Conservation (phyloP, 2,329 filamentous ascomycete species). For the Raffaelea albimanens region DNA sequence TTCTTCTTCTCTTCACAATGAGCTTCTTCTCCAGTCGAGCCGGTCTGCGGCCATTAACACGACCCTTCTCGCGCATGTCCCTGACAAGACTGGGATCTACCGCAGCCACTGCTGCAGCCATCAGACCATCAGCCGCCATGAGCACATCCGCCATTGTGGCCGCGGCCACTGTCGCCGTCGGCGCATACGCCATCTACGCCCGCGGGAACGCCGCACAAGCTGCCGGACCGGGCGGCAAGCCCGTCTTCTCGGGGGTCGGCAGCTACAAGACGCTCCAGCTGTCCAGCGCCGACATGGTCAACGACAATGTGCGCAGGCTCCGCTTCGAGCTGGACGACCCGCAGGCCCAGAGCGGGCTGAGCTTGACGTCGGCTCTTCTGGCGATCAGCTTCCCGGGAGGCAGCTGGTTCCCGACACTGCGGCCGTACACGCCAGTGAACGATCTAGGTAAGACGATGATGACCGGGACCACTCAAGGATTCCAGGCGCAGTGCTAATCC, state of each 20-base stretch:
- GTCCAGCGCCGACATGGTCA: conserved; percentile 41
- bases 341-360: conserved; percentile 36
- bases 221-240: conserved; percentile 8
- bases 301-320: conserved; percentile 49
- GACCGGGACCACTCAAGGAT: too few relatives aligned
- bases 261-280: conserved; percentile 37
- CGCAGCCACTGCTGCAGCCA: conserved; percentile 1
- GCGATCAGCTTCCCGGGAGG: conserved; percentile 50
- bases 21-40: neutral
- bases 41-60: neutral
- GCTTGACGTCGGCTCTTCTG: conserved; percentile 46
- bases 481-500: too few relatives aligned
- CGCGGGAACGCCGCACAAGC: conserved; percentile 7
- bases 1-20: neutral
- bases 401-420: conserved; percentile 46
- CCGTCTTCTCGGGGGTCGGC: conserved; percentile 16
- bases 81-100: neutral
- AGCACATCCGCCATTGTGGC: conserved; percentile 5
- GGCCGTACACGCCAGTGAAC: conserved; percentile 59
- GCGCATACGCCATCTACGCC: conserved; percentile 10
- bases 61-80: neutral
- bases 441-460: conserved; percentile 28
- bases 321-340: conserved; percentile 44
- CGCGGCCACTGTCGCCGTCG: conserved; percentile 10
- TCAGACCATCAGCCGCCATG: conserved; percentile 3